A percentile compares a stretch with the other conserved stretches of the same genome.
These are phyloP conservation scores for Capsicum rhomboideum DNA, from an alignment of 257 asterid species.

Conservation along the genomic window DNA sequence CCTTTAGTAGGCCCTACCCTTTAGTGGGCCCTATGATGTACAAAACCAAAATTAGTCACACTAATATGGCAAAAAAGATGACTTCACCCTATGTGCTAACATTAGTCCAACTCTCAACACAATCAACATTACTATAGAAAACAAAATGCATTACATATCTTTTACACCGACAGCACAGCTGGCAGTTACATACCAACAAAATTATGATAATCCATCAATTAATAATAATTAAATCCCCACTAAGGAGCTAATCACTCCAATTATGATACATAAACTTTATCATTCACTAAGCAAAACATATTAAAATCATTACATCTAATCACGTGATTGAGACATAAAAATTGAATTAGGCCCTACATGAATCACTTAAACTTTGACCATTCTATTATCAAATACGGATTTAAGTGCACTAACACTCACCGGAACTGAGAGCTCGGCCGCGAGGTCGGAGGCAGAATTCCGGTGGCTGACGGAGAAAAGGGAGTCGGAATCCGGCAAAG, in stretches of 20 bases:
- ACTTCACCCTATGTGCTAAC: not conserved
- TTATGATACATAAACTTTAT: not conserved
- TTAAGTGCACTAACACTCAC: conserved; percentile 35
- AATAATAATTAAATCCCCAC: not conserved
- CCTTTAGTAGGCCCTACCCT: not conserved
- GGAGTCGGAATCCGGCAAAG: conserved; percentile 43
- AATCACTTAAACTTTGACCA: not conserved
- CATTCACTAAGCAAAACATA: not conserved
- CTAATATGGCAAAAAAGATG: not conserved
- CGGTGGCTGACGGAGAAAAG: conserved; percentile 37
- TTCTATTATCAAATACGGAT: not conserved
- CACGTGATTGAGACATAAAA: not conserved
- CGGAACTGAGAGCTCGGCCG: conserved; percentile 84
- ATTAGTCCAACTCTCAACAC: not conserved
- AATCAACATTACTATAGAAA: not conserved
- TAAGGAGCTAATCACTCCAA: not conserved
- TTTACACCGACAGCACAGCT: not conserved
- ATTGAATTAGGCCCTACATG: not conserved
- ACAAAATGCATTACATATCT: not conserved
- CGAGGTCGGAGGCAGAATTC: conserved; percentile 45
- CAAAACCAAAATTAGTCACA: not conserved
- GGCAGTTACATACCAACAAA: not conserved
- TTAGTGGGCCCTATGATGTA: not conserved
- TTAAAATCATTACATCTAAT: not conserved
- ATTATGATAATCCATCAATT: not conserved